These are phyloP conservation scores for Scutellaria barbata DNA, from an alignment of 257 asterid genomes.

Conservation along the genomic window DNA sequence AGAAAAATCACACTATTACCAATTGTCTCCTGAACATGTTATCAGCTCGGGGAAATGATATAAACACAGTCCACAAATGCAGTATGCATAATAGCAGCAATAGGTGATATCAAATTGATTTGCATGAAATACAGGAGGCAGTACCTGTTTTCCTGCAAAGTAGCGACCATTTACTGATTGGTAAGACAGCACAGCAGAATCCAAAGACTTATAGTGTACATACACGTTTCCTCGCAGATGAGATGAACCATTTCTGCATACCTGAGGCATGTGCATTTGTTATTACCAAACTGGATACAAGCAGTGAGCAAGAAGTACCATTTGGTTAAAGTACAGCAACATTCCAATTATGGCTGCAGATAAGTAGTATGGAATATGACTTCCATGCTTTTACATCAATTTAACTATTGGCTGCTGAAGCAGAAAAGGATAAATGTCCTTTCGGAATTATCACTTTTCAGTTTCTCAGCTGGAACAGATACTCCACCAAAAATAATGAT, in stretches of 20 bases:
- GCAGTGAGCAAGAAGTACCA: conserved; percentile 22
- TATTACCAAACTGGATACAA: conserved; percentile 31
- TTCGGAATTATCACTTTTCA: conserved; percentile 5
- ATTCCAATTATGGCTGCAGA: conserved; percentile 20
- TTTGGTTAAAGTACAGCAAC: conserved; percentile 8
- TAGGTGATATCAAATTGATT: conserved; percentile 8
- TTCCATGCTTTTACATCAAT: conserved; percentile 8
- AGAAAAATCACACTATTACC: conserved; percentile 3
- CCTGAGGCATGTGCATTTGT: conserved; percentile 52
- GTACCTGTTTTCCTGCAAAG: conserved; percentile 94
- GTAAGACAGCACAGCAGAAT: conserved; percentile 82
- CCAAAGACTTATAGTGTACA: conserved; percentile 80
- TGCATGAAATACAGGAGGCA: conserved; percentile 37
- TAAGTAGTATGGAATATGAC: conserved; percentile 24
- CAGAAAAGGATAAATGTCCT: conserved; percentile 17
- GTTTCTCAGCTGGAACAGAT: conserved; percentile 28
- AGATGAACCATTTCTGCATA: conserved; percentile 84
- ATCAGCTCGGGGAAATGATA: conserved; percentile 18
- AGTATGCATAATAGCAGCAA: conserved; percentile 22
- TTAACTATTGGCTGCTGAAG: conserved; percentile 20
- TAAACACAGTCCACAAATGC: conserved; percentile 14
- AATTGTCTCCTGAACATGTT: conserved; percentile 20
- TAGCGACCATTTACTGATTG: conserved; percentile 82
- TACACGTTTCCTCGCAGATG: conserved; percentile 95
- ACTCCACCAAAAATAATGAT: background rate